Base-by-base conservation (phyloP, 2,329 filamentous ascomycete genomes). In the Colletotrichum sp. region DNA sequence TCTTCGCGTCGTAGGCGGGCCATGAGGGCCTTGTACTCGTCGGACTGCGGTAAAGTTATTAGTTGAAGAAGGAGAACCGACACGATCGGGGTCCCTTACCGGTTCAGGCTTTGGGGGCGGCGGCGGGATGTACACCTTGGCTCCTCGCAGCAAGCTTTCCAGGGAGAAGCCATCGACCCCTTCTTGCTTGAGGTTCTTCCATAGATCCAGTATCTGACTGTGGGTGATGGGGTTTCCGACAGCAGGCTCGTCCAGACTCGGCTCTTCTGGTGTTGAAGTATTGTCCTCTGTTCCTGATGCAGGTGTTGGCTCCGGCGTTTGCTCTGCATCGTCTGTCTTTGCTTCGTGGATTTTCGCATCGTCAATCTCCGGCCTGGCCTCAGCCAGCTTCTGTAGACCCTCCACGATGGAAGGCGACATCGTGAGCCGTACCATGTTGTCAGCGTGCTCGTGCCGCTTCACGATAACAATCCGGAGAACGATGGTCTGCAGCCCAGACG, bases 21-120 rank as follows among this genome's bases (percentile, higher is more conserved):
- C 95, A 98, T 98, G 2, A 98, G 88, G 8, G 93, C 94, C 83
- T 95, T 94, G 86, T 96, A 98, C 85, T 98, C 94, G 9, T 92
- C 87, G 1, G 93, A 94, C 92, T 98, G 75, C 12, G 71, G 27
- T 25, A 25, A 8, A 25, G n/a, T 44, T 4, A 34, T 78, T n/a
- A 79, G 72, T 13, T 27, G 48, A n/a, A 13, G 8, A 36, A 30
- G 13, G 3, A 15, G 52, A 15, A 11, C 25, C 22, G 13, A 39
- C 55, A 63, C 6, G 64, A 57, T 25, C 19, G 25, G 39, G 48
- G 36, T 5, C 6, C 86, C 91, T 77, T 87, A 96, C 95, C 15
- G 93, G 94, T 82, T 96, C 93, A 4, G 92, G 90, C 82, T 96
- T 98, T 6, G 94, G 92, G 7, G 93, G 91, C 16, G 94, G 94